Percentiles rank a stretch among this genome's conserved stretches.
Conservation (phyloP, 1,284 basidiomycete species). For the Mycena sp. region DNA sequence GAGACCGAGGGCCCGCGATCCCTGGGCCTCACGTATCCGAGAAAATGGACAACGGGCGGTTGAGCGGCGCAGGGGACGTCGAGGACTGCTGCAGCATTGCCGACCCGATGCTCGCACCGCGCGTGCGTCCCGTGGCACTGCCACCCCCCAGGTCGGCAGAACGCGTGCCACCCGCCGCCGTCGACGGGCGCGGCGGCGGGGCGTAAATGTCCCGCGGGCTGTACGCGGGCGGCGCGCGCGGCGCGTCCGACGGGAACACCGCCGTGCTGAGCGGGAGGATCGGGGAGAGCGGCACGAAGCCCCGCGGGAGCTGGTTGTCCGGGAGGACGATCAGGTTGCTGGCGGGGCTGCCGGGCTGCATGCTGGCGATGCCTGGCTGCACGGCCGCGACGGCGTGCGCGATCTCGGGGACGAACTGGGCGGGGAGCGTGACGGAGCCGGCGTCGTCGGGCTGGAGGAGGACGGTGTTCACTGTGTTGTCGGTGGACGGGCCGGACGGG, state of each 20-base stretch:
- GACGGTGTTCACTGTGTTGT: conserved; percentile 11
- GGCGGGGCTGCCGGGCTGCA: background rate
- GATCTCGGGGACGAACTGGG: conserved; percentile 17
- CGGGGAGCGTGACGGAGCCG: conserved; percentile 4
- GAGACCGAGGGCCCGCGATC: too few relatives aligned
- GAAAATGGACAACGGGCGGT: conserved; percentile 38
- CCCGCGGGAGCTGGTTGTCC: conserved; percentile 42
- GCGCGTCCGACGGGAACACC: background rate
- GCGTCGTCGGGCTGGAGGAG: conserved; percentile 23
- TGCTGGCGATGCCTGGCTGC: background rate
- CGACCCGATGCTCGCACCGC: conserved; percentile 21
- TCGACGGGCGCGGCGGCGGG: background rate
- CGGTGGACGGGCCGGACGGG: conserved; percentile 22
- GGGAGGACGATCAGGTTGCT: conserved; percentile 33
- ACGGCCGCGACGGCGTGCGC: conserved; percentile 2
- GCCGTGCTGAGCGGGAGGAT: conserved; percentile 28
- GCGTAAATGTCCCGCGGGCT: conserved; percentile 19
- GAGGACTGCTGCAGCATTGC: conserved; percentile 25
- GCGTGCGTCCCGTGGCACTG: conserved; percentile 9
- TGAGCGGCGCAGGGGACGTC: conserved; percentile 31
- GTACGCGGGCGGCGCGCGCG: conserved; percentile 24
- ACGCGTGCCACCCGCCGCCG: background rate
- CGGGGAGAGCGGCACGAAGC: conserved; percentile 48
- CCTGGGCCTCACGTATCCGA: conserved; percentile 29
- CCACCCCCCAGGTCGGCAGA: background rate